phyloP scores from a whole-genome alignment of 2,329 filamentous ascomycete species.

The Fusarium proliferatum region DNA sequence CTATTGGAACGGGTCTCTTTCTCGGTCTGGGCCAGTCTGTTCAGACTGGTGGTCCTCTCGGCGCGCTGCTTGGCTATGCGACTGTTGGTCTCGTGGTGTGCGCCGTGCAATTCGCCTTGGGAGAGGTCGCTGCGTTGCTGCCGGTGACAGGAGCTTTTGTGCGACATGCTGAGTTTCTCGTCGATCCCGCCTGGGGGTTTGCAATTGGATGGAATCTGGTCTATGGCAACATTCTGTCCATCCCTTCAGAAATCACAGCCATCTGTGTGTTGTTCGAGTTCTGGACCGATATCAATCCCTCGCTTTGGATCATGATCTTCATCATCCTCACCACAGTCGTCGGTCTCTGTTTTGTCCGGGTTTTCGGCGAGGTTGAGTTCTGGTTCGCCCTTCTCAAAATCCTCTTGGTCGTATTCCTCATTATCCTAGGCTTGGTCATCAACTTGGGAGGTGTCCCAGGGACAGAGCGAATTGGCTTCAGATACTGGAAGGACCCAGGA shows the following conservation, averaged over 20 bases:
- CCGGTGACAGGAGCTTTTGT: conserved; percentile 63
- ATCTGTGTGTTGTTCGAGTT: conserved; percentile 53
- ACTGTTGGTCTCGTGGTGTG: conserved; percentile 58
- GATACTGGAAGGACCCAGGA: conserved; percentile 65
- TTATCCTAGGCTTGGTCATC: conserved; percentile 58
- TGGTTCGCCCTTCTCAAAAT: conserved; percentile 63
- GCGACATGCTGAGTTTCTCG: conserved; percentile 61
- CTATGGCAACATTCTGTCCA: conserved; percentile 61
- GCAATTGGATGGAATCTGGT: conserved; percentile 63
- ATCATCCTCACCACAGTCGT: conserved; percentile 40
- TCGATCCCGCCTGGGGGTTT: conserved; percentile 67
- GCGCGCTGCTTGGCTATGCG: conserved; percentile 59
- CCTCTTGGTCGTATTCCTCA: conserved; percentile 62
- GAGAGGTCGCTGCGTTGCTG: conserved; percentile 60
- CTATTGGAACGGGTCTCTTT: conserved; percentile 57
- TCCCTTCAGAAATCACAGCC: conserved; percentile 63
- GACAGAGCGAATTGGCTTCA: conserved; percentile 40
- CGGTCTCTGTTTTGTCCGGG: conserved; percentile 58
- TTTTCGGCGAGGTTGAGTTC: conserved; percentile 66
- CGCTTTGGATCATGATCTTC: conserved; percentile 43
- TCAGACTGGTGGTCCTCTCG: conserved; percentile 50
- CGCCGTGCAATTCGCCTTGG: conserved; percentile 61
- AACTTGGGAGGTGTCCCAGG: conserved; percentile 40
- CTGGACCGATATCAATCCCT: conserved; percentile 50
- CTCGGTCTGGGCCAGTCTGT: conserved; percentile 57